A percentile compares a stretch with the other conserved stretches of the same genome.
phyloP scores from a whole-genome alignment of 495 filamentous ascomycete genomes.

The Parathielavia hyrcaniae region DNA sequence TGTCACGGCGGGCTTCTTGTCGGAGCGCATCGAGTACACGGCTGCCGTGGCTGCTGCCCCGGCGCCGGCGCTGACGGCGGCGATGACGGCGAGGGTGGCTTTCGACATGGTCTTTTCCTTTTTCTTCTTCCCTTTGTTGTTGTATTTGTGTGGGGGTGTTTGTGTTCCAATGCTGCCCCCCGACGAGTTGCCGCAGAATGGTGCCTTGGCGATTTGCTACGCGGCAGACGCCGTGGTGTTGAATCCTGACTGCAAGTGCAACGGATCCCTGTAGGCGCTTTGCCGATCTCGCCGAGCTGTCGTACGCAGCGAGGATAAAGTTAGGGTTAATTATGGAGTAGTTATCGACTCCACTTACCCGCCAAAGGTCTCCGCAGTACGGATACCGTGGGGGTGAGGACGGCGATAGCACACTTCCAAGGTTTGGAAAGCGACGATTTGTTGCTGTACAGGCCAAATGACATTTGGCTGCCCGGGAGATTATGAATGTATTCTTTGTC shows the following conservation, averaged over 20 bases:
- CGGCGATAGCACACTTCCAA: too few relatives aligned
- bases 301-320: too few relatives aligned
- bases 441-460: not conserved
- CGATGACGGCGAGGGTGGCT: slow-evolving; percentile 77
- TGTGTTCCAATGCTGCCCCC: not conserved
- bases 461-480: not conserved
- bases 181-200: not conserved
- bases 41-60: slow-evolving; percentile 75
- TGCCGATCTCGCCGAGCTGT: too few relatives aligned
- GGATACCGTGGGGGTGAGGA: too few relatives aligned
- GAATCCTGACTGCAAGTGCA: too few relatives aligned
- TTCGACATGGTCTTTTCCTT: slow-evolving; percentile 59
- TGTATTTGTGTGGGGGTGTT: not conserved
- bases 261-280: slow-evolving; percentile 3
- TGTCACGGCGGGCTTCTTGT: slow-evolving; percentile 38
- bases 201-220: not conserved
- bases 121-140: not conserved
- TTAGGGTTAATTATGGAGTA: too few relatives aligned
- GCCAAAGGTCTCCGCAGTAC: too few relatives aligned
- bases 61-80: slow-evolving; percentile 79
- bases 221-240: not conserved
- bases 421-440: not conserved
- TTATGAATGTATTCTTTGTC: too few relatives aligned
- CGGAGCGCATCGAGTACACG: slow-evolving; percentile 58
- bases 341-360: too few relatives aligned